phyloP scores from a whole-genome alignment of 805 yeast species.

The Phaffomyces antillensis region DNA sequence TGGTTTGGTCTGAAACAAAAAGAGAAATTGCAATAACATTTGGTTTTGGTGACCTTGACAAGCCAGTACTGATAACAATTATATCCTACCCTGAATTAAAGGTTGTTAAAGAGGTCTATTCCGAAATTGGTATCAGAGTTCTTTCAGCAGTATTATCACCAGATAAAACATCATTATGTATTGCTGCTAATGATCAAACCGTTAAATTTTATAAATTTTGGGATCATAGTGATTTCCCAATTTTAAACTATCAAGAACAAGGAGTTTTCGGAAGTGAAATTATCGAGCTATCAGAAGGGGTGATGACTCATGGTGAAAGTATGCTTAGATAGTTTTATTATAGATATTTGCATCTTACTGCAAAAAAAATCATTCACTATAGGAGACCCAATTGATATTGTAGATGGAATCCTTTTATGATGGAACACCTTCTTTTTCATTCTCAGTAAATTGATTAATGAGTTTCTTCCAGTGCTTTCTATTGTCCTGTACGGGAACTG shows the following conservation, averaged over 20 bases:
- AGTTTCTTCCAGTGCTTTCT: slow-evolving; percentile 58
- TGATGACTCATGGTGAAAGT: slow-evolving; percentile 24
- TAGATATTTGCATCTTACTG: neutral
- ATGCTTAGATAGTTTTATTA: slow-evolving; percentile 17
- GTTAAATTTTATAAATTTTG: slow-evolving; percentile 70
- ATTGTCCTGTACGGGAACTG: slow-evolving; percentile 65
- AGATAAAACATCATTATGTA: slow-evolving; percentile 52
- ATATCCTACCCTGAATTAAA: slow-evolving; percentile 64
- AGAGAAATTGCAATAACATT: slow-evolving; percentile 71
- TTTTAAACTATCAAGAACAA: slow-evolving; percentile 32
- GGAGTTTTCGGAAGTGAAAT: slow-evolving; percentile 51
- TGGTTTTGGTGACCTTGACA: slow-evolving; percentile 61
- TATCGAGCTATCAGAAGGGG: slow-evolving; percentile 54
- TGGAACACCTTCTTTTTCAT: slow-evolving; percentile 85
- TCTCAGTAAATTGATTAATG: slow-evolving; percentile 45
- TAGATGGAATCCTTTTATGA: slow-evolving; percentile 30
- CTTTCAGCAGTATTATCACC: slow-evolving; percentile 65
- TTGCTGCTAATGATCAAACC: slow-evolving; percentile 74
- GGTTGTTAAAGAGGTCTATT: slow-evolving; percentile 40
- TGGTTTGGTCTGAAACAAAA: slow-evolving; percentile 63
- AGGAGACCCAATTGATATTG: too few species aligned
- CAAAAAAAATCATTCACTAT: neutral
- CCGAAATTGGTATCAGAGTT: slow-evolving; percentile 47
- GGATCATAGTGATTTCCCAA: slow-evolving; percentile 35
- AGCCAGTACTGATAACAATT: slow-evolving; percentile 47